Conservation (phyloP, 2,329 filamentous ascomycete genomes). For the Biscogniauxia mediterranea region DNA sequence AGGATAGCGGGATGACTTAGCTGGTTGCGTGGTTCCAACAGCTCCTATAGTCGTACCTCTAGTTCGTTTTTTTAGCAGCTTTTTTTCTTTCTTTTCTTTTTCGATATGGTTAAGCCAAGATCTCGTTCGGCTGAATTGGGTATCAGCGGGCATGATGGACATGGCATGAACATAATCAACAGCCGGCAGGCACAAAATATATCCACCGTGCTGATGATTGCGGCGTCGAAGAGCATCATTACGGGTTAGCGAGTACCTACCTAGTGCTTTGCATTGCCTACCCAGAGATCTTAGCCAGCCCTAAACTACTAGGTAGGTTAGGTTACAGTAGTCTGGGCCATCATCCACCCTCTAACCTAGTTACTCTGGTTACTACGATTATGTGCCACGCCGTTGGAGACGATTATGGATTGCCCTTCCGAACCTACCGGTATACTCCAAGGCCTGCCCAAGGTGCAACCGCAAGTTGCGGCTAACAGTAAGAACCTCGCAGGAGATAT, state of each 20-base stretch:
- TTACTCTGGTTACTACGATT: not conserved
- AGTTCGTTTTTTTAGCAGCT: not conserved
- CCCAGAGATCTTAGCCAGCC: not conserved
- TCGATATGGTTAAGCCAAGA: not conserved
- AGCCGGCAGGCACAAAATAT: too few species aligned
- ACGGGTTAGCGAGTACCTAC: not conserved
- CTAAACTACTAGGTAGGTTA: not conserved
- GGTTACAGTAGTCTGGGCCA: not conserved
- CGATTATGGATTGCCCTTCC: not conserved
- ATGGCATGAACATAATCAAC: too few species aligned
- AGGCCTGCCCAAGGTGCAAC: not conserved
- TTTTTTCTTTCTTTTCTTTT: not conserved
- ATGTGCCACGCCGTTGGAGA: not conserved
- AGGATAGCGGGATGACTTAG: conserved; percentile 9
- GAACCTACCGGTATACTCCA: not conserved
- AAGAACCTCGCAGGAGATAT: not conserved
- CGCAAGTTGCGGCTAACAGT: not conserved
- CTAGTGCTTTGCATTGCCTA: not conserved
- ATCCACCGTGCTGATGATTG: not conserved
- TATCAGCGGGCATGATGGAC: not conserved
- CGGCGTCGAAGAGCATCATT: not conserved
- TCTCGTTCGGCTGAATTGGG: not conserved
- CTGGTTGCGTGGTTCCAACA: conserved; percentile 22
- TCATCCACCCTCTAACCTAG: not conserved
- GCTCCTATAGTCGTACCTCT: conserved; percentile 4